phyloP scores from a whole-genome alignment of 306 rosid genomes.

The Vicia faba region DNA sequence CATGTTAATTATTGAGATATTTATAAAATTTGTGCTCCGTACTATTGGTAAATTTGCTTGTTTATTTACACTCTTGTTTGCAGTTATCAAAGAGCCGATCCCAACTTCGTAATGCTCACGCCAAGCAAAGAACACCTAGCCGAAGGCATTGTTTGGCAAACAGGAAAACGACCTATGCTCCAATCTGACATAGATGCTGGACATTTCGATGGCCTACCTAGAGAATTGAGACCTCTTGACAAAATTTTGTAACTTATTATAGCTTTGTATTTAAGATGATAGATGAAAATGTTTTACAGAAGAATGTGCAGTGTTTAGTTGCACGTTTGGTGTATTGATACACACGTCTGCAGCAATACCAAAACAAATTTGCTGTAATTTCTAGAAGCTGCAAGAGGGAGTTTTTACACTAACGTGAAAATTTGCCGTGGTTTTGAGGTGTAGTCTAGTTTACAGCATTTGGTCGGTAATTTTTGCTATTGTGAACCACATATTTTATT shows the following conservation, averaged over 20 bases:
- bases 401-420: too few species aligned
- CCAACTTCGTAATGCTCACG: constrained; percentile 90
- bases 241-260: constrained; percentile 55
- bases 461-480: neutral
- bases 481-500: too few species aligned
- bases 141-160: constrained; percentile 76
- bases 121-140: constrained; percentile 91
- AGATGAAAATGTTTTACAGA: constrained; percentile 12
- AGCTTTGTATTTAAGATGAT: neutral
- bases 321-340: too few species aligned
- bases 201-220: constrained; percentile 79
- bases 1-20: neutral
- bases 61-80: constrained; percentile 25
- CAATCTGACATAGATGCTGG: constrained; percentile 73
- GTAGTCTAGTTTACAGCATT: neutral
- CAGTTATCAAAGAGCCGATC: constrained; percentile 98
- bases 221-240: constrained; percentile 70
- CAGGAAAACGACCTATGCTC: constrained; percentile 79
- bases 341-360: too few species aligned
- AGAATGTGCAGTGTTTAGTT: too few species aligned
- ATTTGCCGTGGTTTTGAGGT: too few species aligned
- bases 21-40: neutral
- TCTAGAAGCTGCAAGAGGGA: too few species aligned
- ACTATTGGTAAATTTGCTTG: constrained; percentile 4
- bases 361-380: too few species aligned